Evolutionary conservation across 2,329 filamentous ascomycete species (phyloP).

Genomic region (Ophiocordyceps unilateralis): DNA sequence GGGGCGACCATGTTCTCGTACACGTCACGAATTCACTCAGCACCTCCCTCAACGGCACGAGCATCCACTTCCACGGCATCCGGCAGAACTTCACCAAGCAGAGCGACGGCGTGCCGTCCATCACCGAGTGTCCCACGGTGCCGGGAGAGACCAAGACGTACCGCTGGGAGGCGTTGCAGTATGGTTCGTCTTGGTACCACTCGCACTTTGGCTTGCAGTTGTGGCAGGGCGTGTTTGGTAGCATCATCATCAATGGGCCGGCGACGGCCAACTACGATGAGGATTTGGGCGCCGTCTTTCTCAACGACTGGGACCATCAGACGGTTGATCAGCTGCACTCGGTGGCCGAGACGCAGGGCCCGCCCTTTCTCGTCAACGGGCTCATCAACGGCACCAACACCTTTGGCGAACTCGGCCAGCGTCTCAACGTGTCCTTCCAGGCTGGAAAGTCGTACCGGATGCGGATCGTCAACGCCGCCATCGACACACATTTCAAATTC

Average conservation of each 20-base stretch:
- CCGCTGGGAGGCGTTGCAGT: conserved; percentile 35
- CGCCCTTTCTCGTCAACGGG: conserved; percentile 21
- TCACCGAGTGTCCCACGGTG: conserved; percentile 32
- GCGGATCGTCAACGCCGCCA: conserved; percentile 28
- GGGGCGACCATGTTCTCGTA: conserved; percentile 29
- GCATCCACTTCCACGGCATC: conserved; percentile 47
- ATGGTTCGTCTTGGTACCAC: conserved; percentile 43
- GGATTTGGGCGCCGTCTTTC: conserved; percentile 40
- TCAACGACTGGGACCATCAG: conserved; percentile 40
- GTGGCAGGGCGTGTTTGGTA: conserved; percentile 40
- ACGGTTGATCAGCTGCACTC: conserved; percentile 20
- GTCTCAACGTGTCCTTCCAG: conserved; percentile 20
- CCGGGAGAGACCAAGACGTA: conserved; percentile 37
- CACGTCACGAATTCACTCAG: conserved; percentile 33
- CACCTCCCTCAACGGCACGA: conserved; percentile 32
- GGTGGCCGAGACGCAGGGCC: not conserved
- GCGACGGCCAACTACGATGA: conserved; percentile 41
- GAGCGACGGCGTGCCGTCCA: conserved; percentile 35
- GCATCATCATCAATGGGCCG: conserved; percentile 44
- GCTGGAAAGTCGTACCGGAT: conserved; percentile 26
- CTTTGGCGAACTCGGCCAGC: conserved; percentile 14
- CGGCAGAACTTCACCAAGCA: conserved; percentile 35
- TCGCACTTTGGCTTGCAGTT: conserved; percentile 34
- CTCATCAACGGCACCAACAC: conserved; percentile 26
- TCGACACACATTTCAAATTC: conserved; percentile 27